These are phyloP conservation scores for Plenodomus lindquistii DNA, from an alignment of 2,329 filamentous ascomycete species.

Conservation along the genomic window DNA sequence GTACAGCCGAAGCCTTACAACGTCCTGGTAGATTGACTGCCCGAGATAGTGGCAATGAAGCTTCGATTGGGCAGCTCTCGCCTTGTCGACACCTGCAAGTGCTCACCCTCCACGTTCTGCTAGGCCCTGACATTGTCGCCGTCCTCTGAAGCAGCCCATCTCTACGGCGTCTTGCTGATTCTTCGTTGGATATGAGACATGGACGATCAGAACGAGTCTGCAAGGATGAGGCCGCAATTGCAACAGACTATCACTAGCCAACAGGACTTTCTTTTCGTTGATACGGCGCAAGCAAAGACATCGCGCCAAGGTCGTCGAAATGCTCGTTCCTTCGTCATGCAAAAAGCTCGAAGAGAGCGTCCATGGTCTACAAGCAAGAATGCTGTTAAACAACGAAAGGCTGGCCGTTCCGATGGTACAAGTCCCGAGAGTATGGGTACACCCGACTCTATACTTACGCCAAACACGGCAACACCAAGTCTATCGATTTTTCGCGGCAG, in stretches of 20 bases:
- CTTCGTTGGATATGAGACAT: constrained; percentile 28
- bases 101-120: constrained; percentile 22
- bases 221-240: constrained; percentile 24
- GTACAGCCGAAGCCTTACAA: constrained; percentile 28
- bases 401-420: constrained; percentile 22
- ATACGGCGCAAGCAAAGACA: constrained; percentile 43
- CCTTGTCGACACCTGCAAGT: constrained; percentile 22
- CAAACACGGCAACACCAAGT: constrained; percentile 38
- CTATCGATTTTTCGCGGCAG: constrained; percentile 22
- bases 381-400: constrained; percentile 35
- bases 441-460: constrained; percentile 30
- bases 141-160: constrained; percentile 18
- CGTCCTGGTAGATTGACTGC: constrained; percentile 20
- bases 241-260: constrained; percentile 29
- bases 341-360: constrained; percentile 42
- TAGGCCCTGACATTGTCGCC: constrained; percentile 29
- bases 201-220: constrained; percentile 28
- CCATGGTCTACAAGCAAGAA: constrained; percentile 48
- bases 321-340: constrained; percentile 48
- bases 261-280: constrained; percentile 45
- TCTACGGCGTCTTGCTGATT: constrained; percentile 20
- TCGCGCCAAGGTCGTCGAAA: constrained; percentile 44
- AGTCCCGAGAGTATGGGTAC: constrained; percentile 37
- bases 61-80: constrained; percentile 33
- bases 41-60: constrained; percentile 33